phyloP scores from a whole-genome alignment of 2,329 filamentous ascomycete species.

The Dendrostoma leiphaemia region DNA sequence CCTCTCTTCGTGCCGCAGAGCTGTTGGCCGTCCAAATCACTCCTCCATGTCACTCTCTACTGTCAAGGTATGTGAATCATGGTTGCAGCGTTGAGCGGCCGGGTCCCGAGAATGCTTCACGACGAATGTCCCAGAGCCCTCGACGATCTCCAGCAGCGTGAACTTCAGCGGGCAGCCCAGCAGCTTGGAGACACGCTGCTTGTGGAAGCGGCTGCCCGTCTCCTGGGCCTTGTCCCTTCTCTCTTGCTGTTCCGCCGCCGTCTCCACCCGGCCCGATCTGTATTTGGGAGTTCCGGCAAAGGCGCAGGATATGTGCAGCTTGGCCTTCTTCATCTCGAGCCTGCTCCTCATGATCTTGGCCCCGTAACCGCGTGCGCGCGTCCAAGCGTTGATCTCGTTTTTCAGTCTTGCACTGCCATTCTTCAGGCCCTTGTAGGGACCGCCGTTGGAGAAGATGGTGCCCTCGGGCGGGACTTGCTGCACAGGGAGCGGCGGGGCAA shows the following conservation, averaged over 20 bases:
- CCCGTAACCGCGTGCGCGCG: slow-evolving; percentile 9
- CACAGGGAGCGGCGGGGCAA: too few relatives aligned
- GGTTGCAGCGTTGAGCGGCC: slow-evolving; percentile 6
- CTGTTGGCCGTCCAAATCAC: too few relatives aligned
- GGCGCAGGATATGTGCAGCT: slow-evolving; percentile 6
- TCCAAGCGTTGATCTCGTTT: slow-evolving; percentile 9
- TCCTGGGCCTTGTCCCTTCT: not conserved
- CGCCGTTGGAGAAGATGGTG: slow-evolving; percentile 13
- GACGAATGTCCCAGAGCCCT: slow-evolving; percentile 1
- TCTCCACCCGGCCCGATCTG: not conserved
- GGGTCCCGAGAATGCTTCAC: not conserved
- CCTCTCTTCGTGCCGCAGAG: too few relatives aligned
- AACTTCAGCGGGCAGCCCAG: slow-evolving; percentile 10
- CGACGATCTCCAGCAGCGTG: slow-evolving; percentile 7
- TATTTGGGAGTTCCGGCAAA: too few relatives aligned
- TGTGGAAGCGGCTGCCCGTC: not conserved
- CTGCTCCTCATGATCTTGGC: slow-evolving; percentile 10
- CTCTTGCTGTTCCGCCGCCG: slow-evolving; percentile 2
- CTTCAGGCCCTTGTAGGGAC: too few relatives aligned
- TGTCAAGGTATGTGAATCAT: slow-evolving; percentile 6
- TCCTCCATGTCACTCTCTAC: too few relatives aligned
- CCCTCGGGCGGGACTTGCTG: slow-evolving; percentile 15
- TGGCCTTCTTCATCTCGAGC: slow-evolving; percentile 13
- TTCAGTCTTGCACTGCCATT: too few relatives aligned
- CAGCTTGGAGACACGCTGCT: slow-evolving; percentile 2